Percentiles rank a stretch among this genome's conserved stretches.
Evolutionary conservation across 176 grass and related monocot genomes (phyloP).

Genomic region (Poa annua): DNA sequence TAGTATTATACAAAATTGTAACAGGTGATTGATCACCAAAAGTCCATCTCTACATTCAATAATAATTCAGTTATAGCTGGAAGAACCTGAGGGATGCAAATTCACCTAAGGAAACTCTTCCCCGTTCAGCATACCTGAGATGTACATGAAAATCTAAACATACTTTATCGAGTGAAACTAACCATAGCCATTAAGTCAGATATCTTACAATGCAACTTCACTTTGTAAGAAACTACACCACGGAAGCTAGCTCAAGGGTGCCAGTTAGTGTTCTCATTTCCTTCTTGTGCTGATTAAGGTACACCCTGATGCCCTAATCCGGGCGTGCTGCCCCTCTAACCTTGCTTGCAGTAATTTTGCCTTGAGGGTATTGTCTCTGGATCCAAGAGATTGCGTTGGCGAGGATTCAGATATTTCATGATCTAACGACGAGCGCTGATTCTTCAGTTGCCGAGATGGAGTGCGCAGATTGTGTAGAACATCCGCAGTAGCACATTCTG

Average conservation of each 20-base stretch:
- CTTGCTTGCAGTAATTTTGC: conserved; percentile 91
- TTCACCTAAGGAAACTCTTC: conserved; percentile 1
- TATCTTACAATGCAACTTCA: conserved; percentile 40
- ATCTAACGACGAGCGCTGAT: conserved; percentile 28
- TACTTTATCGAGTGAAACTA: neutral
- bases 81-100: conserved; percentile 2
- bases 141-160: too few relatives aligned
- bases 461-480: conserved; percentile 32
- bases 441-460: conserved; percentile 38
- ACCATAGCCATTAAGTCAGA: conserved; percentile 24
- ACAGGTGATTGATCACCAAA: neutral
- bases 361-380: conserved; percentile 71
- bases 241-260: neutral
- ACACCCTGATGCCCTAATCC: conserved; percentile 57
- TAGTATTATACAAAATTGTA: conserved; percentile 51
- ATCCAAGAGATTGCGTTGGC: conserved; percentile 29
- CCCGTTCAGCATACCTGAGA: neutral
- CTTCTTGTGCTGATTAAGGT: conserved; percentile 48
- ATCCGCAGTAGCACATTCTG: conserved; percentile 28
- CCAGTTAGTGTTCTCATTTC: conserved; percentile 27
- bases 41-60: conserved; percentile 25
- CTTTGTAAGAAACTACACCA: neutral
- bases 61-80: neutral
- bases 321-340: conserved; percentile 78
- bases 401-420: conserved; percentile 54